Evolutionary conservation across 2,329 filamentous ascomycete genomes (phyloP).

Genomic region (Pleurostoma richardsiae): DNA sequence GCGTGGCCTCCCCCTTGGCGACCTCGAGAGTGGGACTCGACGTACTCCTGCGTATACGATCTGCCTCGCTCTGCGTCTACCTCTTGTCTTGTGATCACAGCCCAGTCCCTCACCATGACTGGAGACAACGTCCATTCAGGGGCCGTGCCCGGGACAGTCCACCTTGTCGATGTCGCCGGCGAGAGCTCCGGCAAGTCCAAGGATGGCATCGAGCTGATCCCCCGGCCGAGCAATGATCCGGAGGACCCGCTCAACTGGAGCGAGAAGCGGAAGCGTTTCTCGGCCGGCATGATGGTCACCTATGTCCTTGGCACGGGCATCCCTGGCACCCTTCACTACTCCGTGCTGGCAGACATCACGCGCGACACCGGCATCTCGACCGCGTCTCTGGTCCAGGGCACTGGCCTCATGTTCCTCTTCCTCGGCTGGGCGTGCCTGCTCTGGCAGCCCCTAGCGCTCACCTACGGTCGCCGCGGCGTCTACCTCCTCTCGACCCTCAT

Average conservation of each 20-base stretch:
- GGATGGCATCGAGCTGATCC: slow-evolving; percentile 22
- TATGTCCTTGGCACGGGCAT: slow-evolving; percentile 45
- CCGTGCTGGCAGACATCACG: slow-evolving; percentile 40
- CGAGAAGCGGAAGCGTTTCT: slow-evolving; percentile 19
- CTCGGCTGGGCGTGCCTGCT: slow-evolving; percentile 38
- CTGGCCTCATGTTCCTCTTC: slow-evolving; percentile 40
- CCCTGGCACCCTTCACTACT: slow-evolving; percentile 41
- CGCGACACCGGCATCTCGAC: slow-evolving; percentile 39
- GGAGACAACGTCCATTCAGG: neutral
- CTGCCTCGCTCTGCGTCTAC: no score
- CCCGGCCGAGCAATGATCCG: slow-evolving; percentile 22
- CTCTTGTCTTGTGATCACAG: no score
- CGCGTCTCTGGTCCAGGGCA: slow-evolving; percentile 39
- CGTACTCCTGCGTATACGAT: no score
- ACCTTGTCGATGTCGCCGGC: slow-evolving; percentile 21
- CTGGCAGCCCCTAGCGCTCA: slow-evolving; percentile 41
- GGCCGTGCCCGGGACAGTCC: slow-evolving; percentile 20
- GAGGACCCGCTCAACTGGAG: slow-evolving; percentile 31
- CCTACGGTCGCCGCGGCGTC: slow-evolving; percentile 29
- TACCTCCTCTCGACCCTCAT: slow-evolving; percentile 17
- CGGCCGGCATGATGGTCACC: slow-evolving; percentile 20
- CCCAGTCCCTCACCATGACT: neutral
- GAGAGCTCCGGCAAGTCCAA: slow-evolving; percentile 15
- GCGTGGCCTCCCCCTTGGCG: no score
- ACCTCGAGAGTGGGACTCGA: no score